Evolutionary conservation across 148 eudicot genomes (phyloP).

Genomic region (Polygonum maritimum): DNA sequence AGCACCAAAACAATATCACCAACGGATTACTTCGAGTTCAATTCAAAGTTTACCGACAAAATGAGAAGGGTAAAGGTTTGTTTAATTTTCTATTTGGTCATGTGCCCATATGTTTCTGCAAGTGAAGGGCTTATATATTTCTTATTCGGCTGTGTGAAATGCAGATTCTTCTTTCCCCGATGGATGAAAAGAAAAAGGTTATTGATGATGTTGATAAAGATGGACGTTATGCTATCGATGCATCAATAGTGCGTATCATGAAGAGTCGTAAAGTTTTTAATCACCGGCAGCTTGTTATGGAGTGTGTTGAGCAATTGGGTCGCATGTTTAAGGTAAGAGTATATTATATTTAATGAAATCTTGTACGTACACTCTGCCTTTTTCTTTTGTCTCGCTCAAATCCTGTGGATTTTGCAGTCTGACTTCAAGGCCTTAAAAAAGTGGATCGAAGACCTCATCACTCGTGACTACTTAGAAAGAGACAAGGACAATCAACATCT

Average conservation of each 20-base stretch:
- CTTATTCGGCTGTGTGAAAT: neutral
- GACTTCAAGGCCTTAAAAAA: conserved; percentile 35
- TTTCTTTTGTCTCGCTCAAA: neutral
- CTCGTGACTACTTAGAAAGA: conserved; percentile 34
- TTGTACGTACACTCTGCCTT: neutral
- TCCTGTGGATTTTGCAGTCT: conserved; percentile 18
- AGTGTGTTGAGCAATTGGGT: conserved; percentile 39
- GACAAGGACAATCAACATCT: conserved; percentile 27
- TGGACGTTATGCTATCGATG: conserved; percentile 40
- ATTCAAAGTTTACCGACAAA: conserved; percentile 33
- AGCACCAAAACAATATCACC: conserved; percentile 27
- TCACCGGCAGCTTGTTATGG: conserved; percentile 37
- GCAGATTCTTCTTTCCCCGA: conserved; percentile 37
- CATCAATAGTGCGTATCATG: conserved; percentile 41
- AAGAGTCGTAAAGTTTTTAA: conserved; percentile 35
- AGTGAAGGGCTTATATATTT: neutral
- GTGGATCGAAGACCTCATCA: conserved; percentile 35
- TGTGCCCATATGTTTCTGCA: neutral
- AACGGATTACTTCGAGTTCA: conserved; percentile 33
- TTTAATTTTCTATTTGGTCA: neutral
- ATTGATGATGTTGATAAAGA: conserved; percentile 48
- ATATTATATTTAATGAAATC: neutral
- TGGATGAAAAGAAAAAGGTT: conserved; percentile 46
- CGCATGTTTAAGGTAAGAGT: conserved; percentile 40
- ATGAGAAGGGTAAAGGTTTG: conserved; percentile 27